These are phyloP conservation scores for Cinnamomum micranthum DNA, from an alignment of 164 flowering plant species.

Conservation along the genomic window DNA sequence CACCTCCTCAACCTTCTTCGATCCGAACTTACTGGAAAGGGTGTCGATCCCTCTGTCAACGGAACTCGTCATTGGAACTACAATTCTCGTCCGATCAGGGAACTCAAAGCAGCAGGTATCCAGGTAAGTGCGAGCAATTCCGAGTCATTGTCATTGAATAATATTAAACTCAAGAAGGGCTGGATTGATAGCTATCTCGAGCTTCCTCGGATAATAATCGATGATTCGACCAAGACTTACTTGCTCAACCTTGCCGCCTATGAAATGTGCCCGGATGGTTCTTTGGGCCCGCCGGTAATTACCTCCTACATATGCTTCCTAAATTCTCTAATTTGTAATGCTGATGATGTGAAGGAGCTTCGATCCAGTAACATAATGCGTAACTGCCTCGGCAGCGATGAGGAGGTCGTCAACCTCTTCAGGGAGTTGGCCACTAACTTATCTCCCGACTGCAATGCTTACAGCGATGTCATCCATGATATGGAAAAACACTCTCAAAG, in stretches of 20 bases:
- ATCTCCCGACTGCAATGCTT: background rate
- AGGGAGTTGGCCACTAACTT: conserved; percentile 9
- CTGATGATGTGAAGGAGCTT: background rate
- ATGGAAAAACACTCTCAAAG: conserved; percentile 1
- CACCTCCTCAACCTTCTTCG: too few species aligned
- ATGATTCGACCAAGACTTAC: background rate
- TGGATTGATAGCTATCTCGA: background rate
- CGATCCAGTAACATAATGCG: background rate
- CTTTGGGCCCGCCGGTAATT: background rate
- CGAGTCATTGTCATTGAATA: background rate
- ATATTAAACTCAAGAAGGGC: background rate
- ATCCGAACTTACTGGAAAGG: too few species aligned
- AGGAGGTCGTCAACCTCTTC: conserved; percentile 24
- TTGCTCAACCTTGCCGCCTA: conserved; percentile 8
- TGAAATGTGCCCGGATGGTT: background rate
- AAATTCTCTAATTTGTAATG: background rate
- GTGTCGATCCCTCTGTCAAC: too few species aligned
- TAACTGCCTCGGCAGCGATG: conserved; percentile 12
- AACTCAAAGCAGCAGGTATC: conserved; percentile 7
- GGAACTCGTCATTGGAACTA: too few species aligned
- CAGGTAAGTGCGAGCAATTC: background rate
- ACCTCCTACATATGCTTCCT: conserved; percentile 16
- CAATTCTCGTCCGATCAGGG: background rate
- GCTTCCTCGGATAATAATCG: conserved; percentile 3
- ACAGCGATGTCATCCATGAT: background rate